Conservation (phyloP, 208 protist genomes). For the Trichomonas tenax region DNA sequence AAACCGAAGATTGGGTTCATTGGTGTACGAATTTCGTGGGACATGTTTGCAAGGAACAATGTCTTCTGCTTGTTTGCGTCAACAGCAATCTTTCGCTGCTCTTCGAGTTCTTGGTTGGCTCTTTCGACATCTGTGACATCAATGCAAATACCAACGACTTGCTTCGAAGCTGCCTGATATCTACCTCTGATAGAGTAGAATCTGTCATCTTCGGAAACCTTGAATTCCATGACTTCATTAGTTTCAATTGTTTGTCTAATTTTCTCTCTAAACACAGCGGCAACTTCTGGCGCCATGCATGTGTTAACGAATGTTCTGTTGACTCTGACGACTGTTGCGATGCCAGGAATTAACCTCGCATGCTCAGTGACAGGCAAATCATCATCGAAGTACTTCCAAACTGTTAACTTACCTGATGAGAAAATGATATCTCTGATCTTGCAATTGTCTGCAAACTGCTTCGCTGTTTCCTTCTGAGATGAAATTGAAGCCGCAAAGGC, state of each 20-base stretch:
- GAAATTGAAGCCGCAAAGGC: not conserved
- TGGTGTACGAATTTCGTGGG: conserved; percentile 49
- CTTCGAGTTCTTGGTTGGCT: not conserved
- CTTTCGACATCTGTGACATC: not conserved
- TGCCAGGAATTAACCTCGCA: not conserved
- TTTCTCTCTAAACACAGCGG: not conserved
- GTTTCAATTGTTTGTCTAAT: not conserved
- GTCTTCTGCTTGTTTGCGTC: not conserved
- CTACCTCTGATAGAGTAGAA: not conserved
- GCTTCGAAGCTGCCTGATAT: not conserved
- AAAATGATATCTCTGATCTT: not conserved
- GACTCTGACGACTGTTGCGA: not conserved
- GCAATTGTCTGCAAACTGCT: not conserved
- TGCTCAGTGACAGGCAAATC: not conserved
- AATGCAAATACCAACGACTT: not conserved
- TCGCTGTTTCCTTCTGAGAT: not conserved
- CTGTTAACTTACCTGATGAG: not conserved
- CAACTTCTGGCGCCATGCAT: not conserved
- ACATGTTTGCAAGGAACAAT: conserved; percentile 41
- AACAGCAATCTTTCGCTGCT: not conserved
- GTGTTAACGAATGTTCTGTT: not conserved
- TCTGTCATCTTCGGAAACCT: not conserved
- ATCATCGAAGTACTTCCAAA: not conserved
- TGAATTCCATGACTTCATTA: not conserved
- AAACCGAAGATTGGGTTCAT: conserved; percentile 43